These are phyloP conservation scores for Dioscorea dumetorum DNA, from an alignment of 106 monocot genomes.

Conservation along the genomic window DNA sequence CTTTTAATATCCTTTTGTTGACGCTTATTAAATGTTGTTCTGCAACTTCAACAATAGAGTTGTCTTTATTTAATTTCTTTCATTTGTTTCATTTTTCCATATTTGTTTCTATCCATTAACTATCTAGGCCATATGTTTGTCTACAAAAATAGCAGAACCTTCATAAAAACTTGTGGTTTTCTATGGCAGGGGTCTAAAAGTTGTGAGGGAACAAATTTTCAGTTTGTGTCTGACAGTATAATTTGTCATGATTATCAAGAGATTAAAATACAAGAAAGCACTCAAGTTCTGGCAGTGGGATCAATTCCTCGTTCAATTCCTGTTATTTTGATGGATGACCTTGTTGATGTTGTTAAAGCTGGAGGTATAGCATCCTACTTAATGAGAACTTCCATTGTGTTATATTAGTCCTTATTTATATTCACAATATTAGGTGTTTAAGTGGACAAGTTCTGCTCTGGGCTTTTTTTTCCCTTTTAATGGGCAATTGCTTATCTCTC, in stretches of 20 bases:
- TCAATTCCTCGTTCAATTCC: conserved; percentile 97
- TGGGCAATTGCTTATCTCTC: no score
- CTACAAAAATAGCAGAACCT: background rate
- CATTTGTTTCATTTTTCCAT: background rate
- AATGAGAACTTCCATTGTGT: no score
- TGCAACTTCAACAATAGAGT: no score
- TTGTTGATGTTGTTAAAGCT: conserved; percentile 96
- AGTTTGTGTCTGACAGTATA: conserved; percentile 63
- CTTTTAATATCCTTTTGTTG: no score
- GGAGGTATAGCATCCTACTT: conserved; percentile 47
- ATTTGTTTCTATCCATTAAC: background rate
- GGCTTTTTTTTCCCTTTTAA: background rate
- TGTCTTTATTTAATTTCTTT: background rate
- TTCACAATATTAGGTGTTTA: no score
- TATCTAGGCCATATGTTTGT: background rate
- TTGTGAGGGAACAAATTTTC: conserved; percentile 71
- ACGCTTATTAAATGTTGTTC: no score
- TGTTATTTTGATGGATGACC: conserved; percentile 87
- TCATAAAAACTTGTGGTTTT: background rate
- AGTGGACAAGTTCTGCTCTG: background rate
- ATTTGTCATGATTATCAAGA: conserved; percentile 98
- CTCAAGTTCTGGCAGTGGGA: conserved; percentile 82
- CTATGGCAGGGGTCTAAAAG: conserved; percentile 37
- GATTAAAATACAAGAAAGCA: conserved; percentile 92
- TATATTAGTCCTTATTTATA: conserved; percentile 1